Percentiles rank a stretch among this genome's conserved stretches.
Conservation (phyloP, 1,284 basidiomycete species). For the Cryptococcus neoformans region DNA sequence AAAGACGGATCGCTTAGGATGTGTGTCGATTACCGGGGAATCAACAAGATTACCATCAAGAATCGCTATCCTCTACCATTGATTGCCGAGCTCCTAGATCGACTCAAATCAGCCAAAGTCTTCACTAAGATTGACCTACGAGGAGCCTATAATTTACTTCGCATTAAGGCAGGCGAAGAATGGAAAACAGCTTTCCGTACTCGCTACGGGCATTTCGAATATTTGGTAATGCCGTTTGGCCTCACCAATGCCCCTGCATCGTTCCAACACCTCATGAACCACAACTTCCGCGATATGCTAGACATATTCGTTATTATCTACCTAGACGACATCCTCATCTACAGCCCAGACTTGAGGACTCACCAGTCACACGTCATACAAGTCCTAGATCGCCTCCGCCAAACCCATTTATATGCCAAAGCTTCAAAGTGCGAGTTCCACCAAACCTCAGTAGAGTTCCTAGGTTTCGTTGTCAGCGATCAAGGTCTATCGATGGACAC, state of each 20-base stretch:
- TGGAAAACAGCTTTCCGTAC: slow-evolving; percentile 32
- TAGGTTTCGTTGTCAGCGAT: slow-evolving; percentile 1
- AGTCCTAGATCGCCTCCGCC: slow-evolving; percentile 46
- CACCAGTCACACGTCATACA: slow-evolving; percentile 26
- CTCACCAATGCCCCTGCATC: slow-evolving; percentile 50
- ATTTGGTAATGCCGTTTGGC: slow-evolving; percentile 50
- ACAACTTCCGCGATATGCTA: slow-evolving; percentile 28
- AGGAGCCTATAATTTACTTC: slow-evolving; percentile 33
- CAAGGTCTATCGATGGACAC: slow-evolving; percentile 2
- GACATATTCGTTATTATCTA: slow-evolving; percentile 38
- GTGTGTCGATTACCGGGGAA: not conserved
- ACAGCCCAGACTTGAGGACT: slow-evolving; percentile 50
- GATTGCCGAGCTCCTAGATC: slow-evolving; percentile 26
- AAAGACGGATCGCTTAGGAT: not conserved
- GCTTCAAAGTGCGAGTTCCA: slow-evolving; percentile 51
- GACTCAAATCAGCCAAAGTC: slow-evolving; percentile 28
- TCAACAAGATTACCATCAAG: not conserved
- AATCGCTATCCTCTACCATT: slow-evolving; percentile 14
- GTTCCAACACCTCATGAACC: slow-evolving; percentile 46
- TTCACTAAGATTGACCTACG: slow-evolving; percentile 42
- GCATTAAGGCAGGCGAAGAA: slow-evolving; percentile 29
- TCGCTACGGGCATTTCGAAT: slow-evolving; percentile 48
- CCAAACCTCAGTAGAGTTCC: not conserved
- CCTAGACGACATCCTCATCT: slow-evolving; percentile 48
- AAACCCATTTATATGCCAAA: slow-evolving; percentile 45